Conservation (phyloP, 176 grass and related monocot genomes). For the Zoysia pacifica region DNA sequence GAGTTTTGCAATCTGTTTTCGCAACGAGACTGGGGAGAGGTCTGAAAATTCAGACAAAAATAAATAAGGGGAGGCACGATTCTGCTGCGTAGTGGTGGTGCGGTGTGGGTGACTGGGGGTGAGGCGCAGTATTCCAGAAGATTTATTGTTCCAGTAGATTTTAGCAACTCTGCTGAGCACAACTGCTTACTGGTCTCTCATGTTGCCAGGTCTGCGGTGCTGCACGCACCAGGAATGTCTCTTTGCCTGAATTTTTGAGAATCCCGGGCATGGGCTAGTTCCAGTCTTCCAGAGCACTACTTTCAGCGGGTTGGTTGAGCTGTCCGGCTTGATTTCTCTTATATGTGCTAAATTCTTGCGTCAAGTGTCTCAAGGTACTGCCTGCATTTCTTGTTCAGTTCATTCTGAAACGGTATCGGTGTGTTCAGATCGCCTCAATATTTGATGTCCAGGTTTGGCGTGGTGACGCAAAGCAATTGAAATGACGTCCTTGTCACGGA, state of each 20-base stretch:
- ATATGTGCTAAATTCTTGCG: not conserved
- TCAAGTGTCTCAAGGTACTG: conserved; percentile 6
- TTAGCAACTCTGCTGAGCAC: not conserved
- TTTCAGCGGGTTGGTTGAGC: not conserved
- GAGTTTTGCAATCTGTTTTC: not conserved
- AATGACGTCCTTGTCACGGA: conserved; percentile 58
- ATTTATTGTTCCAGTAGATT: conserved; percentile 1
- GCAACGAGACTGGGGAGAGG: not conserved
- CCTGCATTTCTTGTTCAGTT: not conserved
- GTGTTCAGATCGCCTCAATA: not conserved
- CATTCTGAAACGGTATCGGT: conserved; percentile 3
- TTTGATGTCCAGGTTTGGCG: conserved; percentile 15
- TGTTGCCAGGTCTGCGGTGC: not conserved
- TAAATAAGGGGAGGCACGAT: not conserved
- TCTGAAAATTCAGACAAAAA: not conserved
- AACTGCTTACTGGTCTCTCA: not conserved
- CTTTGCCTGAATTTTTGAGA: not conserved
- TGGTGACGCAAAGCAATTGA: not conserved
- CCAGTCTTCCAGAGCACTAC: not conserved
- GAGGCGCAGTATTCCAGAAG: not conserved
- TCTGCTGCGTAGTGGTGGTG: not conserved
- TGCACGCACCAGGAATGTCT: not conserved
- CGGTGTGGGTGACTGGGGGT: not conserved
- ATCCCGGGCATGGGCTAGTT: conserved; percentile 17
- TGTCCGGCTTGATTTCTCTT: not conserved